phyloP scores from a whole-genome alignment of 768 basidiomycete genomes.

The Termitomyces heimii region DNA sequence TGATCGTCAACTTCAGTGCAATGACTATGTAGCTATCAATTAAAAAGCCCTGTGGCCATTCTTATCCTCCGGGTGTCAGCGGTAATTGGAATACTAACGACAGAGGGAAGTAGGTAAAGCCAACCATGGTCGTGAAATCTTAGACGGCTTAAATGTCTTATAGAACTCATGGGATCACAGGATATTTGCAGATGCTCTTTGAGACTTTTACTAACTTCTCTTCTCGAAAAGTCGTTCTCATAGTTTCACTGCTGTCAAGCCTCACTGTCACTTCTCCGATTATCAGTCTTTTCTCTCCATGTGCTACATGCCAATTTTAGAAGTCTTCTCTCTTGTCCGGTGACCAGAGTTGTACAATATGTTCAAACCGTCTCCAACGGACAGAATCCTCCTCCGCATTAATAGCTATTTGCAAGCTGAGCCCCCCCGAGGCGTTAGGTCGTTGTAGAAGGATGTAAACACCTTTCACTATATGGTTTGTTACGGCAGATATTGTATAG shows the following conservation, averaged over 20 bases:
- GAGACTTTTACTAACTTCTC: not conserved
- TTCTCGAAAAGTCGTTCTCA: not conserved
- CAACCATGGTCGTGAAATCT: not conserved
- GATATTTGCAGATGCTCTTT: not conserved
- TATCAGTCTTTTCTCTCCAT: not conserved
- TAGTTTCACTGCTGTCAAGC: not conserved
- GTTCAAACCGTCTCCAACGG: no score
- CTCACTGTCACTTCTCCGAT: not conserved
- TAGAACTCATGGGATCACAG: not conserved
- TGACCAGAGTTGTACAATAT: no score
- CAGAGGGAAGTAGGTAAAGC: no score
- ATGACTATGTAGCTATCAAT: not conserved
- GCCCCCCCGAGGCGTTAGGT: not conserved
- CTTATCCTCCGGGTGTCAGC: not conserved
- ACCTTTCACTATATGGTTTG: no score
- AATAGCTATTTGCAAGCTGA: not conserved
- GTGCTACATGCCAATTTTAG: not conserved
- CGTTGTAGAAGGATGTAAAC: not conserved
- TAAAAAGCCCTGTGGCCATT: not conserved
- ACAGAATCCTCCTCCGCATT: not conserved
- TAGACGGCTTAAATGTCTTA: not conserved
- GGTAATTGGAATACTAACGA: no score
- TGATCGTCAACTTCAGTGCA: not conserved
- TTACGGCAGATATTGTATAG: not conserved
- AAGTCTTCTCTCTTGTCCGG: not conserved